Percentiles rank a stretch among this genome's conserved stretches.
These are phyloP conservation scores for Pneumocystis wakefieldiae DNA, from an alignment of 1,139 yeast species.

Conservation along the genomic window DNA sequence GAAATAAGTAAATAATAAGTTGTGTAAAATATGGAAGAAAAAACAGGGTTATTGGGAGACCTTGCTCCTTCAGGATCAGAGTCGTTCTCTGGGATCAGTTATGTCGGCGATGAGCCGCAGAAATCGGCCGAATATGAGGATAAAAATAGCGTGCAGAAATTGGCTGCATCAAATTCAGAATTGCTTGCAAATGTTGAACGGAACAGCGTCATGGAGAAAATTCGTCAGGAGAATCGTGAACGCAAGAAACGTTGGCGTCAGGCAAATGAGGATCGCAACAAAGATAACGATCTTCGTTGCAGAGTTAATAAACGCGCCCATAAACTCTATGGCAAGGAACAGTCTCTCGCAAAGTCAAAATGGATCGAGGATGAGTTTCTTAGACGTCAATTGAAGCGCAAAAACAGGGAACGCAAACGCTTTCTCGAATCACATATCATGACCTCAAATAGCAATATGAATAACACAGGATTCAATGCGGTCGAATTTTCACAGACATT, in stretches of 20 bases:
- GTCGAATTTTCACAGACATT: background rate
- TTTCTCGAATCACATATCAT: background rate
- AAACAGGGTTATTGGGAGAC: background rate
- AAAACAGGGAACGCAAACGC: slow-evolving; percentile 9
- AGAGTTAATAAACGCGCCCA: slow-evolving; percentile 63
- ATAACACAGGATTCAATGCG: background rate
- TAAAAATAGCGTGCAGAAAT: background rate
- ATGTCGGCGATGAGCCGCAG: background rate
- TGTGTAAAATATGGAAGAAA: background rate
- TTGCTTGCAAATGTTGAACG: background rate
- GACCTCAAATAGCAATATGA: background rate
- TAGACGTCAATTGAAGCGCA: slow-evolving; percentile 45
- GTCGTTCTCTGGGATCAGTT: background rate
- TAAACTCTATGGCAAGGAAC: slow-evolving; percentile 47
- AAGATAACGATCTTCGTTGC: slow-evolving; percentile 71
- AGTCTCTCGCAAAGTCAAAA: slow-evolving; percentile 38
- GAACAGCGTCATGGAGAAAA: slow-evolving; percentile 4
- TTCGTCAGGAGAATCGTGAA: slow-evolving; percentile 50
- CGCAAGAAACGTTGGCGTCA: slow-evolving; percentile 88
- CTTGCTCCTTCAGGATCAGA: background rate
- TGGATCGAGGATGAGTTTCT: slow-evolving; percentile 72
- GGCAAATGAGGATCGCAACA: slow-evolving; percentile 62
- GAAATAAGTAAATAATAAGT: too few species aligned
- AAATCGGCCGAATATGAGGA: background rate
- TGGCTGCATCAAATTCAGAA: background rate